These are phyloP conservation scores for Backusella morwellensis DNA, from an alignment of 192 early-diverging fungal species.

Conservation along the genomic window DNA sequence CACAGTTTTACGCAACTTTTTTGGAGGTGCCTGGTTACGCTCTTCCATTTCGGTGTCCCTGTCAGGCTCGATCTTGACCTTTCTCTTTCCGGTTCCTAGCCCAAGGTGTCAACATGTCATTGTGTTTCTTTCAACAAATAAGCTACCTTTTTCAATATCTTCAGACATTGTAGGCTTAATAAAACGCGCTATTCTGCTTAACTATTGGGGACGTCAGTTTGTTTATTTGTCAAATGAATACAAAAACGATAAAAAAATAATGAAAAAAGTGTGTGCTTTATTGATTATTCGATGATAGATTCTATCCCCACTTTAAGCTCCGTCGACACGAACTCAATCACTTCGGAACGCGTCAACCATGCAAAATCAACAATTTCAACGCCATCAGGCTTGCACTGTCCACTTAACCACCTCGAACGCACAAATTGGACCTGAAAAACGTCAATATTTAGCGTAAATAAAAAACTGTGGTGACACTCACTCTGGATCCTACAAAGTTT, in stretches of 20 bases:
- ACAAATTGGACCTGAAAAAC: conserved; percentile 17
- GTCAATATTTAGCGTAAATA: no score
- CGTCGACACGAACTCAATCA: conserved; percentile 45
- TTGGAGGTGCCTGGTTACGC: background rate
- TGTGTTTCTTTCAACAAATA: background rate
- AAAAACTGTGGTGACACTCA: background rate
- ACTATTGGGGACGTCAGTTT: no score
- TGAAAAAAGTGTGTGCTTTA: conserved; percentile 16
- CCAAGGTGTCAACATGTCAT: background rate
- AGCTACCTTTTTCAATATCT: background rate
- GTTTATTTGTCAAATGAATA: background rate
- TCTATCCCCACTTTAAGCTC: conserved; percentile 53
- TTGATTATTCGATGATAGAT: conserved; percentile 47
- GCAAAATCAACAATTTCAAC: conserved; percentile 64
- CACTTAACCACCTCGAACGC: conserved; percentile 66
- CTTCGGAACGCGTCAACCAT: conserved; percentile 74
- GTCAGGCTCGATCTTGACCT: background rate
- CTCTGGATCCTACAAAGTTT: conserved; percentile 19
- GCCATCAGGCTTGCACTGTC: conserved; percentile 62
- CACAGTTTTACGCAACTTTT: background rate
- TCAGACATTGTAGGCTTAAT: background rate
- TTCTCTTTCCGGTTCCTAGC: background rate
- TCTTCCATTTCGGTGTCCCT: background rate
- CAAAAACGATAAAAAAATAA: background rate
- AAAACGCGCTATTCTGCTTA: background rate